Evolutionary conservation across 495 filamentous ascomycete species (phyloP).

Genomic region (Penicillium cosmopolitanum): DNA sequence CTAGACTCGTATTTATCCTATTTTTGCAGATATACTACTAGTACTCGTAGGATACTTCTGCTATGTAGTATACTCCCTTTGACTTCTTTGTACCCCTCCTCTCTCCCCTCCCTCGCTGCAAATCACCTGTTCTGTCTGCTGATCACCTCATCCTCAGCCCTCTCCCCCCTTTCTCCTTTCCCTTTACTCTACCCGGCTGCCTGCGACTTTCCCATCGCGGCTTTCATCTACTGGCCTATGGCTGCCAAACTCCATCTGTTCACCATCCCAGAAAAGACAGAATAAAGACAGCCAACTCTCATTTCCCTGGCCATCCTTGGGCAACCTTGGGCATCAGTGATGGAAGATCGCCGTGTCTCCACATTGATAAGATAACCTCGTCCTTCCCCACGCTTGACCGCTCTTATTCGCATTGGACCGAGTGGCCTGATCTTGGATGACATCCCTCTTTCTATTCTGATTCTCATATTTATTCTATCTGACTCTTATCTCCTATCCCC

Average conservation of each 20-base stretch:
- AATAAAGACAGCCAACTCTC: too few relatives aligned
- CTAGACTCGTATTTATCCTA: too few relatives aligned
- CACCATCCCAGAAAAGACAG: too few relatives aligned
- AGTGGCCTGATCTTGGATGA: slow-evolving; percentile 28
- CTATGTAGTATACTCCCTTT: background rate
- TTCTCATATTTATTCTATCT: slow-evolving; percentile 17
- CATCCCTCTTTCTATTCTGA: background rate
- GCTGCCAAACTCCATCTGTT: too few relatives aligned
- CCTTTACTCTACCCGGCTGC: slow-evolving; percentile 4
- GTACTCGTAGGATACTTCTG: too few relatives aligned
- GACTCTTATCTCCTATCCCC: slow-evolving; percentile 8
- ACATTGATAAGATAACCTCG: slow-evolving; percentile 35
- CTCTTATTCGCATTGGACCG: slow-evolving; percentile 23
- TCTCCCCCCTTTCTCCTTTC: slow-evolving; percentile 8
- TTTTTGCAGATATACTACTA: too few relatives aligned
- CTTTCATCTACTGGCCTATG: background rate
- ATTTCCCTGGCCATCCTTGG: slow-evolving; percentile 2
- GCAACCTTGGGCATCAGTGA: slow-evolving; percentile 29
- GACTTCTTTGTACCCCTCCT: slow-evolving; percentile 6
- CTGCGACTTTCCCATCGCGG: background rate
- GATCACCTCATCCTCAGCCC: slow-evolving; percentile 31
- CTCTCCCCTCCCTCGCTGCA: slow-evolving; percentile 7
- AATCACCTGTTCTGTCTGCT: slow-evolving; percentile 33
- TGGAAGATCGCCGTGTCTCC: slow-evolving; percentile 27
- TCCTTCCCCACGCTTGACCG: slow-evolving; percentile 36